These are phyloP conservation scores for Xylaria hypoxylon DNA, from an alignment of 2,329 filamentous ascomycete species.

Conservation along the genomic window DNA sequence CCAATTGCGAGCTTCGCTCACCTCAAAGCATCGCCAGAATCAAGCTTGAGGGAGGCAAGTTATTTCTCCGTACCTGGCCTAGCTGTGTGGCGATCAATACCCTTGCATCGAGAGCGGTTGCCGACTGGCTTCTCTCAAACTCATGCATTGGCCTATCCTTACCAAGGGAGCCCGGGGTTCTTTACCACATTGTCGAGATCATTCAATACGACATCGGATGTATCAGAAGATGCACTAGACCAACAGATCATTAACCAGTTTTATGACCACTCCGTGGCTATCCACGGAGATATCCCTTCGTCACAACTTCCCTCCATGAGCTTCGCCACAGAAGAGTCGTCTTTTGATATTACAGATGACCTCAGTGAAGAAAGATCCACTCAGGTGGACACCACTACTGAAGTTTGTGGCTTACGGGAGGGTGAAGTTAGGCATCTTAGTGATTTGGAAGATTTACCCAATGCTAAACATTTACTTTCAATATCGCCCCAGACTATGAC, in stretches of 20 bases:
- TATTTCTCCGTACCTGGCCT: conserved; percentile 45
- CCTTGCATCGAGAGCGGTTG: conserved; percentile 60
- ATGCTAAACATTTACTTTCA: conserved; percentile 70
- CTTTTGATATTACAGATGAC: conserved; percentile 53
- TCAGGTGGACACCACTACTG: conserved; percentile 38
- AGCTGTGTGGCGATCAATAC: conserved; percentile 66
- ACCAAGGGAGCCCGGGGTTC: conserved; percentile 57
- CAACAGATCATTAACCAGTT: conserved; percentile 69
- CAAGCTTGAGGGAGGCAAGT: conserved; percentile 32
- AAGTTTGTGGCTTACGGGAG: conserved; percentile 43
- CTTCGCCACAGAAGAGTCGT: conserved; percentile 50
- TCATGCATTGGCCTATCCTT: conserved; percentile 52
- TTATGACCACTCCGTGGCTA: conserved; percentile 80
- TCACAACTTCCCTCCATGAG: conserved; percentile 63
- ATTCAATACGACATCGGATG: conserved; percentile 43
- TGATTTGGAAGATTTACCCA: conserved; percentile 77
- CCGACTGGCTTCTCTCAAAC: conserved; percentile 66
- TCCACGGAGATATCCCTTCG: conserved; percentile 74
- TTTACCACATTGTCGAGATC: conserved; percentile 61
- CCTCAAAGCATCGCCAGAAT: conserved; percentile 22
- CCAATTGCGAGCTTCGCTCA: conserved; percentile 51
- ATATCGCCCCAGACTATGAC: conserved; percentile 85
- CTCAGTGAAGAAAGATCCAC: conserved; percentile 50
- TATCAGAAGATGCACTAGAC: conserved; percentile 51
- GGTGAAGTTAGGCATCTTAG: conserved; percentile 60